Percentiles rank a stretch among this genome's conserved stretches.
These are phyloP conservation scores for Cyclotella choctawhatcheeana DNA, from an alignment of 108 stramenopile species.

Conservation along the genomic window DNA sequence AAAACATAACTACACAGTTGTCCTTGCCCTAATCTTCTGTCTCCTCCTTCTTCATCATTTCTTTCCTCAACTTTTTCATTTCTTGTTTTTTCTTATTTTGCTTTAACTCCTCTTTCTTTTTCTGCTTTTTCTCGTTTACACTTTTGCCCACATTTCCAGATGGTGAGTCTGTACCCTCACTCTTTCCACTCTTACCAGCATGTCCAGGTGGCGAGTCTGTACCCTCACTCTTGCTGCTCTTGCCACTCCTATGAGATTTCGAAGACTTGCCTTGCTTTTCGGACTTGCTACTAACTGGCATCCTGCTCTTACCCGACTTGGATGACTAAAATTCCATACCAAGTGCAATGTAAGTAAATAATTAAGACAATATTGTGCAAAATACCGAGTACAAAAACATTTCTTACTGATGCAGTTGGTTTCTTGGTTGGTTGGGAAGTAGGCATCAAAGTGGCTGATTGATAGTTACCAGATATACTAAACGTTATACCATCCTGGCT, in stretches of 20 bases:
- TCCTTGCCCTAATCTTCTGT: too few species aligned
- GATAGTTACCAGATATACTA: background rate
- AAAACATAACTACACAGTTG: too few species aligned
- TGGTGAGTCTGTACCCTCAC: background rate
- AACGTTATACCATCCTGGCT: background rate
- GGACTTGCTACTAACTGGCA: background rate
- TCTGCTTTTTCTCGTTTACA: background rate
- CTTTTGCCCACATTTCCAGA: background rate
- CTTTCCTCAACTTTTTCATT: background rate
- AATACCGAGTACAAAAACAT: background rate
- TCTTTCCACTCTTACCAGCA: background rate
- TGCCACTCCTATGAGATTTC: background rate
- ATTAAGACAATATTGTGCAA: background rate
- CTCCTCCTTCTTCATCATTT: too few species aligned
- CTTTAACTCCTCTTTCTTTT: background rate
- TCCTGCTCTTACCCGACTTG: background rate
- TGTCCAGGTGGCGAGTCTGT: background rate
- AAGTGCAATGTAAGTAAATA: background rate
- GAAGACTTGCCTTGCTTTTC: background rate
- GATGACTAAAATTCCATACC: background rate
- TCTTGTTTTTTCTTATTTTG: background rate
- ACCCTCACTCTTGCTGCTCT: too few species aligned
- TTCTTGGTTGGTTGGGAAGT: slow-evolving; percentile 1
- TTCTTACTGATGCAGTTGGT: slow-evolving; percentile 1
- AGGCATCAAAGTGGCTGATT: background rate